Base-by-base conservation (phyloP, 257 asterid species). In the Penstemon davidsonii region DNA sequence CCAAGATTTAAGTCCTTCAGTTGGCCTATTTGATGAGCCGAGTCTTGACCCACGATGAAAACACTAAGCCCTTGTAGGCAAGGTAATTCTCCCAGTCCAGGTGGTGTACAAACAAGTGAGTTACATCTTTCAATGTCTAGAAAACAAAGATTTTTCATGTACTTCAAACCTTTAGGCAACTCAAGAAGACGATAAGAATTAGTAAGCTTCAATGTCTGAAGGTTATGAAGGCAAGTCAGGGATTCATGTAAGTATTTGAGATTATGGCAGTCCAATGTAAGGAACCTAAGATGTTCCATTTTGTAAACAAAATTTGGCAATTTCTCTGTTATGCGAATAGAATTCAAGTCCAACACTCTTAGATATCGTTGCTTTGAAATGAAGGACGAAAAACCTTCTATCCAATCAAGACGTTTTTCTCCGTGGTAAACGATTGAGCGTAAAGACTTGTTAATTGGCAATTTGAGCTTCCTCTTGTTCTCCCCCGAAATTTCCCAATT, bases 1-100 rank as follows among this genome's bases (percentile, higher is more conserved):
- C 67, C 67, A 62, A 62, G 67, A 45, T 62, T 62, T 25, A 62
- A 62, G 18, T 42, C 40, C 55, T 62, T 45, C 55, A 62, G 6
- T n/a, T 62, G 67, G 42, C 25, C 54, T 18, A 44, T 62, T 43
- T 18, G 67, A 2, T 62, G 67, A 5, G 55, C 13, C 33, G 33
- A 25, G 33, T 25, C 33, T 25, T 25, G 33, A 25, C 33, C 33
- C 33, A 25, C 33, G 33, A 25, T 1, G 33, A 25, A 25, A 25
- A 25, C 1, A 25, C 33, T 25, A 25, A 25, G 33, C 33, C 0
- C 1, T 25, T 25, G 33, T 25, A 25, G 33, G 33, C 33, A 25
- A 25, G 33, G 1, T 25, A 25, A 1, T 25, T 25, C 33, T 25
- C 33, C 33, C 33, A 25, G 2, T 25, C 33, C 33, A 25, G 33